Percentiles rank a stretch among this genome's conserved stretches.
phyloP scores from a whole-genome alignment of 345 rosid species.

The Iberis pinnata region DNA sequence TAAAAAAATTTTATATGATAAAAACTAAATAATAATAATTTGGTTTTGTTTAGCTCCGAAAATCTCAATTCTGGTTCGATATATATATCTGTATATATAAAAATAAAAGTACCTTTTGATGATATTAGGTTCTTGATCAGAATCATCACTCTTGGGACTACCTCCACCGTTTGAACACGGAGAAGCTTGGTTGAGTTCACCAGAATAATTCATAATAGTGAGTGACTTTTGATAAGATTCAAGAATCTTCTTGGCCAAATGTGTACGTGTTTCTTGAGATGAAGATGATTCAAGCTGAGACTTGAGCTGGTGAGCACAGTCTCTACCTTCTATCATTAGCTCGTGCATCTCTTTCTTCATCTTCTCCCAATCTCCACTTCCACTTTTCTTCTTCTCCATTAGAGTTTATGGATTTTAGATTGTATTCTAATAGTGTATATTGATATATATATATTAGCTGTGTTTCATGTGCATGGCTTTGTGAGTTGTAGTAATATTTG shows the following conservation, averaged over 20 bases:
- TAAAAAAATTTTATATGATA: no score
- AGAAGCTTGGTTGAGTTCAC: constrained; percentile 27
- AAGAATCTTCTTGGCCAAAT: constrained; percentile 43
- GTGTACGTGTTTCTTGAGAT: constrained; percentile 39
- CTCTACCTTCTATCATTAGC: constrained; percentile 53
- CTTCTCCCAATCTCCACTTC: constrained; percentile 47
- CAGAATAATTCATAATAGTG: constrained; percentile 38
- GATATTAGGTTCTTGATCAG: constrained; percentile 41
- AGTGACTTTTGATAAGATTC: constrained; percentile 57
- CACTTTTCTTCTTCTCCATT: constrained; percentile 36
- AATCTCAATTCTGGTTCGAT: no score
- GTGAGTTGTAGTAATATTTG: constrained; percentile 1
- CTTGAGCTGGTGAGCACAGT: constrained; percentile 33
- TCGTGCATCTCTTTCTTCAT: constrained; percentile 43
- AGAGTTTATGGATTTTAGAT: neutral
- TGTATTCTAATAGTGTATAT: neutral
- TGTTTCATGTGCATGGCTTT: constrained; percentile 32
- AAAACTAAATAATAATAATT: no score
- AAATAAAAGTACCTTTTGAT: constrained; percentile 37
- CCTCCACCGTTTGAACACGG: constrained; percentile 37
- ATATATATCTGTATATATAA: neutral
- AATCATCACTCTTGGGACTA: constrained; percentile 68
- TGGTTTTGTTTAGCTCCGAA: no score
- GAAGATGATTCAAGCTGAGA: constrained; percentile 41
- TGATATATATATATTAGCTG: neutral